A percentile compares a stretch with the other conserved stretches of the same genome.
phyloP scores from a whole-genome alignment of 2,329 filamentous ascomycete species.

The Proliferodiscus dingleyae region DNA sequence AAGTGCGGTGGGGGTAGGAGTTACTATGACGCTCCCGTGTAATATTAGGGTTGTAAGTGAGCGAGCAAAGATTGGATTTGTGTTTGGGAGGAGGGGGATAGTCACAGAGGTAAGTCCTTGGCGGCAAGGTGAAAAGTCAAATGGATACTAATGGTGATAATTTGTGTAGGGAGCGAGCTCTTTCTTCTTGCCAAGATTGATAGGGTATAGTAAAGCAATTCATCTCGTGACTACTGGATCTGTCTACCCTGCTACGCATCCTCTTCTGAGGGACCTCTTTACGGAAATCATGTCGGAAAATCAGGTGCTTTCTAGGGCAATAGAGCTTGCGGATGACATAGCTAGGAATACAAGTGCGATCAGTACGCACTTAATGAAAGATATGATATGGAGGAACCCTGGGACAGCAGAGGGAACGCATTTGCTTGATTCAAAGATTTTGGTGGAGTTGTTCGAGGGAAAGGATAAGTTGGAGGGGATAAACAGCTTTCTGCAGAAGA shows the following conservation, averaged over 20 bases:
- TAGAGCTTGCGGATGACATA: constrained; percentile 63
- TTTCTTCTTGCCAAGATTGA: constrained; percentile 66
- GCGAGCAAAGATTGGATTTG: constrained; percentile 65
- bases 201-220: constrained; percentile 59
- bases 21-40: constrained; percentile 56
- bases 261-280: constrained; percentile 57
- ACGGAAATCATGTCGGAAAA: constrained; percentile 57
- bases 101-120: constrained; percentile 50
- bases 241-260: constrained; percentile 49
- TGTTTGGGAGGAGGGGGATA: constrained; percentile 66
- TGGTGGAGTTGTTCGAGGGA: constrained; percentile 54
- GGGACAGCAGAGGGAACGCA: constrained; percentile 63
- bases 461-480: constrained; percentile 57
- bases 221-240: constrained; percentile 63
- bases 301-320: constrained; percentile 57
- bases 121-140: no score
- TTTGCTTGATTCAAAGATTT: constrained; percentile 61
- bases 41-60: constrained; percentile 48
- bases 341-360: constrained; percentile 61
- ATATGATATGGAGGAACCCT: constrained; percentile 61
- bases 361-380: constrained; percentile 62
- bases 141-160: neutral
- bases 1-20: constrained; percentile 54
- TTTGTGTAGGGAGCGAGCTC: constrained; percentile 56
- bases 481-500: constrained; percentile 55